A percentile compares a stretch with the other conserved stretches of the same genome.
These are phyloP conservation scores for Byssochlamys sp. DNA, from an alignment of 2,329 filamentous ascomycete species.

Conservation along the genomic window DNA sequence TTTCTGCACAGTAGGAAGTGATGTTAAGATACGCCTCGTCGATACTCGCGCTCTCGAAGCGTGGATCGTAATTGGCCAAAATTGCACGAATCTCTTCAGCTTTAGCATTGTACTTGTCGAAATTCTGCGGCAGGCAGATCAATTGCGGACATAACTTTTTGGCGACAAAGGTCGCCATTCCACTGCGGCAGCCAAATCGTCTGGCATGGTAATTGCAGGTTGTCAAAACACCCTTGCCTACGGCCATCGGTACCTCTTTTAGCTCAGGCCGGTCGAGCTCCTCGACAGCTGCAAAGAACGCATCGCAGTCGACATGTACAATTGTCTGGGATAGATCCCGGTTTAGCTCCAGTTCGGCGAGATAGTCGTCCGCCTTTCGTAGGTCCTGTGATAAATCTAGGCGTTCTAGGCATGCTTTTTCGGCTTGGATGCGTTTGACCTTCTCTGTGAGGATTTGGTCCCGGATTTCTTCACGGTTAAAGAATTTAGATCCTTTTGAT, in stretches of 20 bases:
- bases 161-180: conserved; percentile 93
- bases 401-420: conserved; percentile 65
- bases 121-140: conserved; percentile 72
- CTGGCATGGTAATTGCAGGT: conserved; percentile 82
- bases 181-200: conserved; percentile 80
- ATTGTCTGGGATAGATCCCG: conserved; percentile 76
- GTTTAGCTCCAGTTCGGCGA: conserved; percentile 65
- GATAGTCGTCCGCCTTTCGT: conserved; percentile 68
- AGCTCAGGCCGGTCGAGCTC: conserved; percentile 75
- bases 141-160: conserved; percentile 85
- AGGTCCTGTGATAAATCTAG: conserved; percentile 64
- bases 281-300: conserved; percentile 93
- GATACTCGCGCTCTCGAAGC: conserved; percentile 87
- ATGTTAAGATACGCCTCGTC: conserved; percentile 96
- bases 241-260: conserved; percentile 77
- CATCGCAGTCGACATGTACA: conserved; percentile 92
- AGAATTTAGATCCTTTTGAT: conserved; percentile 92
- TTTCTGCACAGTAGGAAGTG: conserved; percentile 68
- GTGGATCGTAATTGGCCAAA: conserved; percentile 74
- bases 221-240: conserved; percentile 63
- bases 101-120: conserved; percentile 82
- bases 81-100: conserved; percentile 77
- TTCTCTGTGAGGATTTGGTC: conserved; percentile 77
- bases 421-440: conserved; percentile 67
- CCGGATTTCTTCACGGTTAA: conserved; percentile 75